Base-by-base conservation (phyloP, 768 basidiomycete species). In the Tylopilus sp. region DNA sequence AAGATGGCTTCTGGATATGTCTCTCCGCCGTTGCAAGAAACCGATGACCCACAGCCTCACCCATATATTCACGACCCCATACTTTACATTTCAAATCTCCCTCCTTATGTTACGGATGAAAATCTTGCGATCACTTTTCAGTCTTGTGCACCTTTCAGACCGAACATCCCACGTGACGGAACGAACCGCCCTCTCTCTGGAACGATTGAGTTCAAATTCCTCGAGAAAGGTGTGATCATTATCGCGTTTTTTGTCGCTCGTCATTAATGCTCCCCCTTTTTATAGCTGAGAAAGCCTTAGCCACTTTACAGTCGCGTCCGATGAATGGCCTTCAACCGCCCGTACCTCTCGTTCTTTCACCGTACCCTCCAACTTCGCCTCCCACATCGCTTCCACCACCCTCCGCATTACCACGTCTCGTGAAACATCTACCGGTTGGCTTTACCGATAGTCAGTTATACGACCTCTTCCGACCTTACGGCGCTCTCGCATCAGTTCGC, bases 31-130 rank as follows among this genome's bases (percentile, higher is more conserved):
- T n/a, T 63, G 47, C 69, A 63, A 63, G 65, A 70, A 53, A 53
- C 46, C 40, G 67, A 67, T 47, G 58, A 54, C 41, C 67, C 64
- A 54, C 67, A 70, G 48, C 79, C 79, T 48, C 91, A 93, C 63
- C 91, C 91, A 28, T 91, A 89, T 72, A 80, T 93, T 58, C 86
- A 87, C 65, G 88, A 92, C 63, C 88, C 91, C 18, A 65, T 88
- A 53, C 75, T 93, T 41, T 86, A 91, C 73, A 84, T 93, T 69
- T 81, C 91, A 21, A 85, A 83, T 68, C 70, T 93, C 39, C 86
- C 91, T 5, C 70, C 82, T 31, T 82, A 79, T 69, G 79, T 91
- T 46, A 73, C 82, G 47, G 91, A 93, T 69, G 83, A 88, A 63
- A 83, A 83, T 59, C 75, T 93, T 21, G 91, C 90, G 2, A 60